These are phyloP conservation scores for Dendrostoma leiphaemia DNA, from an alignment of 2,329 filamentous ascomycete genomes.

Conservation along the genomic window DNA sequence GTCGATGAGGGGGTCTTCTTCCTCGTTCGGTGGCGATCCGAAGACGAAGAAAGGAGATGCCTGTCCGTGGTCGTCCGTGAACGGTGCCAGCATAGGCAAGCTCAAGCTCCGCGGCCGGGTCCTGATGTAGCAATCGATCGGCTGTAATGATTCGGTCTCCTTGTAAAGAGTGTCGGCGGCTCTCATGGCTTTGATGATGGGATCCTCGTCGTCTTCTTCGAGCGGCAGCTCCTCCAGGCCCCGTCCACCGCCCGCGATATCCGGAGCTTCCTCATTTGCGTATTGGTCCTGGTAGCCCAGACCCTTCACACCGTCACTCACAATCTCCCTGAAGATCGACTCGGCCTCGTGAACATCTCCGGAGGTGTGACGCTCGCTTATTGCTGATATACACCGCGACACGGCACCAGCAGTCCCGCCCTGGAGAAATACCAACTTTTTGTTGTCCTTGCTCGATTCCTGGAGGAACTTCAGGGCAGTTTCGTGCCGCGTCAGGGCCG, in stretches of 20 bases:
- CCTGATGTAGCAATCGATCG: slow-evolving; percentile 37
- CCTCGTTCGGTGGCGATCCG: slow-evolving; percentile 29
- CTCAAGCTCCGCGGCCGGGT: slow-evolving; percentile 46
- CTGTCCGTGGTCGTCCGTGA: slow-evolving; percentile 41
- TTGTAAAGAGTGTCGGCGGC: slow-evolving; percentile 57
- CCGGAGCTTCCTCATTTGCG: slow-evolving; percentile 5
- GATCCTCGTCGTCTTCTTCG: slow-evolving; percentile 36
- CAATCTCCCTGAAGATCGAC: slow-evolving; percentile 47
- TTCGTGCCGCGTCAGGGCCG: slow-evolving; percentile 44
- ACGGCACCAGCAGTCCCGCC: slow-evolving; percentile 57
- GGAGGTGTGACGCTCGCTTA: slow-evolving; percentile 50
- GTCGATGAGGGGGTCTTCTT: background rate
- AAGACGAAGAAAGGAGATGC: slow-evolving; percentile 48
- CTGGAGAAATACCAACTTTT: slow-evolving; percentile 58
- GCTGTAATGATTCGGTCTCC: slow-evolving; percentile 54
- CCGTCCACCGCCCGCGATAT: slow-evolving; percentile 12
- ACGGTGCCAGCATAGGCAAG: slow-evolving; percentile 46
- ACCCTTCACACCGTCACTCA: slow-evolving; percentile 41
- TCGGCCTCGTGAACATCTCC: slow-evolving; percentile 51
- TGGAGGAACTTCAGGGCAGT: slow-evolving; percentile 51
- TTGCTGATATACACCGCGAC: slow-evolving; percentile 51
- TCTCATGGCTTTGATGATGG: slow-evolving; percentile 54
- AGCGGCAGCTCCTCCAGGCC: slow-evolving; percentile 18
- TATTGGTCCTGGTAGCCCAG: slow-evolving; percentile 7
- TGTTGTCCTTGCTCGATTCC: slow-evolving; percentile 42